Conservation (phyloP, 2,329 filamentous ascomycete species). For the Microascus cirrosus region DNA sequence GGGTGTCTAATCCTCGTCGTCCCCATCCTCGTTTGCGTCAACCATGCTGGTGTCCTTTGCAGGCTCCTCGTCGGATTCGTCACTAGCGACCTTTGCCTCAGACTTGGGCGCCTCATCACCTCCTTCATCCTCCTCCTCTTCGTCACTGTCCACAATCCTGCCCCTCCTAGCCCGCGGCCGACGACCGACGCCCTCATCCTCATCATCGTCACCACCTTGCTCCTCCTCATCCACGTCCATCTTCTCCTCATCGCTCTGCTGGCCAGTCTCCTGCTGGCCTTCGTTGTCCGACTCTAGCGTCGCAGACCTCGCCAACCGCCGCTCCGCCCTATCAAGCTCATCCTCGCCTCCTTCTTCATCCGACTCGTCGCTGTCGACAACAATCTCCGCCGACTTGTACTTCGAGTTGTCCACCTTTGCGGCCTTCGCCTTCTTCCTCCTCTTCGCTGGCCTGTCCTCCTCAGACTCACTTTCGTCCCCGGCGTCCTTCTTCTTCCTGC, state of each 20-base stretch:
- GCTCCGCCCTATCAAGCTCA: slow-evolving; percentile 16
- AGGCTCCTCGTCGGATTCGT: slow-evolving; percentile 11
- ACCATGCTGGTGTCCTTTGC: slow-evolving; percentile 27
- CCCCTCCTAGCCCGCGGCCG: slow-evolving; percentile 34
- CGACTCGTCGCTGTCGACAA: slow-evolving; percentile 64
- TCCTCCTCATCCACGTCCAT: slow-evolving; percentile 40
- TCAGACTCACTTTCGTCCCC: slow-evolving; percentile 30
- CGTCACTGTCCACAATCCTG: slow-evolving; percentile 42
- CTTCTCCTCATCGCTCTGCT: slow-evolving; percentile 24
- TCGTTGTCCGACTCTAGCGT: slow-evolving; percentile 12
- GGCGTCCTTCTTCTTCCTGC: slow-evolving; percentile 44
- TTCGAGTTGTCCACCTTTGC: slow-evolving; percentile 42
- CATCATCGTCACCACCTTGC: slow-evolving; percentile 27
- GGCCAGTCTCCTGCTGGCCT: slow-evolving; percentile 14
- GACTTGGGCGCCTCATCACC: slow-evolving; percentile 6
- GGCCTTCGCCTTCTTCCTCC: slow-evolving; percentile 11
- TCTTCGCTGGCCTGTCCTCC: slow-evolving; percentile 37
- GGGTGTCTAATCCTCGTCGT: slow-evolving; percentile 8
- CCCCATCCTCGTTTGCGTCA: slow-evolving; percentile 20
- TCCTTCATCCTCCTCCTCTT: slow-evolving; percentile 29
- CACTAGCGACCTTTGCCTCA: slow-evolving; percentile 9
- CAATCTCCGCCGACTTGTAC: slow-evolving; percentile 77
- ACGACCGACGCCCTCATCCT: slow-evolving; percentile 35
- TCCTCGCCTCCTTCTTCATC: slow-evolving; percentile 19
- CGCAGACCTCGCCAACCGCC: slow-evolving; percentile 14